Base-by-base conservation (phyloP, 2,329 filamentous ascomycete genomes). In the Stromatinia cepivora region DNA sequence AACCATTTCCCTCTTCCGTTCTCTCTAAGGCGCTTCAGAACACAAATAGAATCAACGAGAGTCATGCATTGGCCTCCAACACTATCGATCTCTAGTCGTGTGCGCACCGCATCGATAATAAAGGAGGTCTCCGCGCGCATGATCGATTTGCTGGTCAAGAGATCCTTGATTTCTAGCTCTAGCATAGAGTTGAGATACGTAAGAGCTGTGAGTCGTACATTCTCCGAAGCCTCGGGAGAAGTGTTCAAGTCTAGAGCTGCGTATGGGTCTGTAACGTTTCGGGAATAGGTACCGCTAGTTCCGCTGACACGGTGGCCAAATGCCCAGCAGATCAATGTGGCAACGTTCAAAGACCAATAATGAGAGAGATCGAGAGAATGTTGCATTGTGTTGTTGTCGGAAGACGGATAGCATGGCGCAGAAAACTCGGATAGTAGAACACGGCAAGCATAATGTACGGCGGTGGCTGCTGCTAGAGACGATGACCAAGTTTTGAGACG, bases 281-380 rank as follows among this genome's bases (percentile, higher is more conserved):
- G 48, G 15, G 25, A 42, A 42, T 31, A 28, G 9, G 54, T 7
- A 53, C 25, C 25, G 20, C n/a, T 67, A 15, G 8, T 31, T 25
- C 45, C 66, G 15, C 34, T 20, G 15, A 28, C 25, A 22, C 76
- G 76, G 69, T 84, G 79, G 3, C 82, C 81, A 72, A 84, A 85
- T 0, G 86, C 85, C 87, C 87, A 89, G 79, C 84, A 87, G 72
- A 88, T 84, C 63, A 89, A 80, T 10, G 84, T 80, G 71, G 85
- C 87, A 10, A 85, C 83, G 73, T 88, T 88, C 62, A 87, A 74
- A 45, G 80, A 82, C 85, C 85, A 87, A 74, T 84, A 86, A 71
- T 85, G 81, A 2, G 82, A 83, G 54, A 87, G 79, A 48, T 70
- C 71, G 34, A 62, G 46, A 70, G 45, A 39, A 42, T 9, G 17